Conservation (phyloP, 1,284 basidiomycete species). For the Rhodotorula glutinis region DNA sequence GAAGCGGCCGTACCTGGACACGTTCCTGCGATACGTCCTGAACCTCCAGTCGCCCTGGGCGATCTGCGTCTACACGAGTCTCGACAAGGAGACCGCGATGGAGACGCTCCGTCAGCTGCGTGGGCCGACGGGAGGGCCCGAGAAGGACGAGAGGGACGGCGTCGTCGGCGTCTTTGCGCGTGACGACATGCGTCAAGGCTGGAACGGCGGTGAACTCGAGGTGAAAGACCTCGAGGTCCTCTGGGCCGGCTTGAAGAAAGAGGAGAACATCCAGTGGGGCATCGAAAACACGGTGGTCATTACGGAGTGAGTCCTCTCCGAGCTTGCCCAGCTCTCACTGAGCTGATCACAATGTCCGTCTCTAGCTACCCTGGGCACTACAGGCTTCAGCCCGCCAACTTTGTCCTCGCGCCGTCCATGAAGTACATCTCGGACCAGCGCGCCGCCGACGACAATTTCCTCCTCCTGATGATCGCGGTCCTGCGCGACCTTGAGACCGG, state of each 20-base stretch:
- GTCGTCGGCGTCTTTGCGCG: slow-evolving; percentile 23
- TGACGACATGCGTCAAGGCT: slow-evolving; percentile 22
- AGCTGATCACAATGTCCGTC: neutral
- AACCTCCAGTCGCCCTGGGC: slow-evolving; percentile 13
- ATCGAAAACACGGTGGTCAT: slow-evolving; percentile 25
- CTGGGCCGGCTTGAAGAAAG: slow-evolving; percentile 20
- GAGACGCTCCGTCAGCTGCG: slow-evolving; percentile 23
- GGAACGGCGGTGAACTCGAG: slow-evolving; percentile 9
- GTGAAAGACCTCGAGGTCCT: slow-evolving; percentile 31
- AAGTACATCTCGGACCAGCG: slow-evolving; percentile 1
- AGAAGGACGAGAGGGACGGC: slow-evolving; percentile 31
- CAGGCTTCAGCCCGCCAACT: slow-evolving; percentile 18
- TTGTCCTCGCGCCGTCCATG: slow-evolving; percentile 12
- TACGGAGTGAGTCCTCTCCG: slow-evolving; percentile 4
- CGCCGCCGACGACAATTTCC: slow-evolving; percentile 19
- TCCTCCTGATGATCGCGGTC: slow-evolving; percentile 25
- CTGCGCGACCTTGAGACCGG: slow-evolving; percentile 28
- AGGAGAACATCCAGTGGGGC: slow-evolving; percentile 25
- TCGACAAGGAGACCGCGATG: slow-evolving; percentile 18
- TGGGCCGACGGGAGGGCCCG: slow-evolving; percentile 31
- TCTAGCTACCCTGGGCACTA: neutral
- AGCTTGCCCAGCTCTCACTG: too few relatives aligned
- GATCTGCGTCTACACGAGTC: slow-evolving; percentile 13
- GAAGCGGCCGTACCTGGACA: slow-evolving; percentile 19
- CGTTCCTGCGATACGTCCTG: slow-evolving; percentile 31